phyloP scores from a whole-genome alignment of 768 basidiomycete genomes.

The Phaeotremella fagi region DNA sequence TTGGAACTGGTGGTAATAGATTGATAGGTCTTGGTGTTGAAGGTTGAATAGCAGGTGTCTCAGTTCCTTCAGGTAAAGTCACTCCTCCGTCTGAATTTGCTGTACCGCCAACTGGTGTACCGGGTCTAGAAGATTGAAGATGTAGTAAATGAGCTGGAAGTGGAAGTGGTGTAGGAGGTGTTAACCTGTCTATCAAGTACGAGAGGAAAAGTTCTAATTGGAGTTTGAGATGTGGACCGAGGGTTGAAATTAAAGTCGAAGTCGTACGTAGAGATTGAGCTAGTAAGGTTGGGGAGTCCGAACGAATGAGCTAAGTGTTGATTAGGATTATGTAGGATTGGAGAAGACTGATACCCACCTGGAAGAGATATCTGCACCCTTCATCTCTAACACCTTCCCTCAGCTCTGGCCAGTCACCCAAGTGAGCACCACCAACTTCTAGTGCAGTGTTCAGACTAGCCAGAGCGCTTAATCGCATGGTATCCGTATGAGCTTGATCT shows the following conservation, averaged over 20 bases:
- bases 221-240: conserved; percentile 78
- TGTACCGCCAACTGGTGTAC: conserved; percentile 14
- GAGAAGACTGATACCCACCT: conserved; percentile 48
- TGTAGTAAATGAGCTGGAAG: conserved; percentile 29
- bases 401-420: conserved; percentile 74
- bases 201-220: conserved; percentile 94
- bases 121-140: conserved; percentile 22
- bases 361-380: conserved; percentile 95
- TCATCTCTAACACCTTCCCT: conserved; percentile 72
- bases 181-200: conserved; percentile 86
- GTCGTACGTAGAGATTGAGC: conserved; percentile 77
- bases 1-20: conserved; percentile 62
- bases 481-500: conserved; percentile 92
- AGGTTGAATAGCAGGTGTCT: conserved; percentile 43
- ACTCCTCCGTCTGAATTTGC: conserved; percentile 50
- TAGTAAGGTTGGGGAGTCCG: conserved; percentile 74
- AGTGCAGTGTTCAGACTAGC: conserved; percentile 81
- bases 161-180: conserved; percentile 51
- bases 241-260: conserved; percentile 79
- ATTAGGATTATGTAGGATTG: background rate
- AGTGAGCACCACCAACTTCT: conserved; percentile 70
- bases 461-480: conserved; percentile 82
- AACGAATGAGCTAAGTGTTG: conserved; percentile 63
- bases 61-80: conserved; percentile 51
- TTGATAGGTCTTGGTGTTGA: conserved; percentile 48